Conservation (phyloP, 208 protist genomes). For the Endotrypanum monterogeii region DNA sequence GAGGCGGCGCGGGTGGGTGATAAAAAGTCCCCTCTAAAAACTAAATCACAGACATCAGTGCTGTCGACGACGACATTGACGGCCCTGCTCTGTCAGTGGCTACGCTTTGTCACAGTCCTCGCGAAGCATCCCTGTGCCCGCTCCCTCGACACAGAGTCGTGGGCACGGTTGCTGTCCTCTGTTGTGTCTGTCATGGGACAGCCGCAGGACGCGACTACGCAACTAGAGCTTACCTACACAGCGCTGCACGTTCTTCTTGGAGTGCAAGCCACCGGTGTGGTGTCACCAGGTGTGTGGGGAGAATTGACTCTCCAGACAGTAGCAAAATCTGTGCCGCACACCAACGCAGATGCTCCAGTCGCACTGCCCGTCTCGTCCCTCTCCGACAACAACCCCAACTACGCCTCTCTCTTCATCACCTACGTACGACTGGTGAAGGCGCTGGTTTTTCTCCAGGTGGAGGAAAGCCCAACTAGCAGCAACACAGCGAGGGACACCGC, state of each 20-base stretch:
- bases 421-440: conserved; percentile 29
- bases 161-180: conserved; percentile 24
- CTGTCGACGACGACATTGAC: background rate
- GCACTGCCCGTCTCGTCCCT: conserved; percentile 23
- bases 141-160: conserved; percentile 24
- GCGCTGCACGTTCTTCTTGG: conserved; percentile 28
- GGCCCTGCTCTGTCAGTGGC: conserved; percentile 14
- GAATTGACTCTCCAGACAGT: conserved; percentile 12
- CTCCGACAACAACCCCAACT: conserved; percentile 4
- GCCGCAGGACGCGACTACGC: conserved; percentile 18
- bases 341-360: conserved; percentile 9
- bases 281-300: conserved; percentile 28
- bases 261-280: conserved; percentile 25
- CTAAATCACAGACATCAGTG: background rate
- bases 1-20: conserved; percentile 5
- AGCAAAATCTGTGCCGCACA: conserved; percentile 10
- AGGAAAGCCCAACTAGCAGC: conserved; percentile 25
- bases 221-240: conserved; percentile 21
- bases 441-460: conserved; percentile 17
- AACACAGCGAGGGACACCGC: conserved; percentile 8
- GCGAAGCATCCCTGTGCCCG: conserved; percentile 33
- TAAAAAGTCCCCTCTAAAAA: background rate
- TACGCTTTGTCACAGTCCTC: conserved; percentile 27
- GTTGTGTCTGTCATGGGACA: conserved; percentile 22
- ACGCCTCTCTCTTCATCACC: conserved; percentile 27